Evolutionary conservation across 108 stramenopile species (phyloP).

Genomic region (Discostella pseudostelligera): DNA sequence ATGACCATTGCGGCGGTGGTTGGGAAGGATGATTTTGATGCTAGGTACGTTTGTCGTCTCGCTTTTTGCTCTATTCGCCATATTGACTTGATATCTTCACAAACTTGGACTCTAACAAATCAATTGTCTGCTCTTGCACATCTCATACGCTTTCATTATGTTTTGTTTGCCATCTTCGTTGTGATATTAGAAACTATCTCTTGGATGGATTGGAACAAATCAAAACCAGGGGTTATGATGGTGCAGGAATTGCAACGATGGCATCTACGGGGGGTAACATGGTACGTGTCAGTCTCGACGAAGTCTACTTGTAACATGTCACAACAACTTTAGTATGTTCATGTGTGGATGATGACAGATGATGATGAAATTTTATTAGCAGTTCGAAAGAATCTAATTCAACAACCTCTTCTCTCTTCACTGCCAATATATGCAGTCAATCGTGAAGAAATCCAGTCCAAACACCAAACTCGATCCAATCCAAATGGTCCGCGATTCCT

Average conservation of each 20-base stretch:
- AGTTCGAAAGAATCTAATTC: neutral
- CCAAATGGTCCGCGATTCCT: conserved; percentile 57
- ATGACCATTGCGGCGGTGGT: conserved; percentile 53
- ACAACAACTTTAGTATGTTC: too few species aligned
- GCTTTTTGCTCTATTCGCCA: neutral
- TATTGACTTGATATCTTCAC: neutral
- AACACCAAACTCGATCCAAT: conserved; percentile 70
- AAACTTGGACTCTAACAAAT: neutral
- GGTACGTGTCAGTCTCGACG: conserved; percentile 23
- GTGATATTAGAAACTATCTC: conserved; percentile 42
- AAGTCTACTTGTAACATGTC: too few species aligned
- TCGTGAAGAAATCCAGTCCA: conserved; percentile 75
- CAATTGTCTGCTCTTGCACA: neutral
- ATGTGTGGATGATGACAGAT: too few species aligned
- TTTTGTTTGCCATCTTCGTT: neutral
- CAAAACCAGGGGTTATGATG: conserved; percentile 88
- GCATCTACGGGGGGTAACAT: conserved; percentile 17
- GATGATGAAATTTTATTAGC: too few species aligned
- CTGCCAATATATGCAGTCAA: conserved; percentile 25
- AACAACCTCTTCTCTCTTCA: neutral
- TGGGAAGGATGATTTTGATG: conserved; percentile 45
- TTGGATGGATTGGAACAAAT: conserved; percentile 80
- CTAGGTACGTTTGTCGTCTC: conserved; percentile 26
- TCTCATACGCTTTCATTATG: neutral
- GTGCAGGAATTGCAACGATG: conserved; percentile 81